Evolutionary conservation across 495 filamentous ascomycete species (phyloP).

Genomic region (Daldinia decipiens): DNA sequence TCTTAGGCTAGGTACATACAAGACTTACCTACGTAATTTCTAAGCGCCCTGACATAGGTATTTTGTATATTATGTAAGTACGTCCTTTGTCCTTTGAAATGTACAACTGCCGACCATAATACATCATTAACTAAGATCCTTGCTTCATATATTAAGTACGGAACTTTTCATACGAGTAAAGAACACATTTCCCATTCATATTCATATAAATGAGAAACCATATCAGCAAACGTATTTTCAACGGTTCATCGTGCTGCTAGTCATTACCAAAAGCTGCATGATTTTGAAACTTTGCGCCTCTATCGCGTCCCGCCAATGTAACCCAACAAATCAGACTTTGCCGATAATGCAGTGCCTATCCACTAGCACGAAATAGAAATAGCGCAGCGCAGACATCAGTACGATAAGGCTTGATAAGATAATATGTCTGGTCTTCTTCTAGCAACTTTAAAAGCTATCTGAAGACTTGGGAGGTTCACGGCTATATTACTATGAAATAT

Average conservation of each 20-base stretch:
- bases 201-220: neutral
- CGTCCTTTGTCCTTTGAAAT: too few relatives aligned
- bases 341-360: neutral
- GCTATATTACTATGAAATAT: too few relatives aligned
- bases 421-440: neutral
- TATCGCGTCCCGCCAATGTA: neutral
- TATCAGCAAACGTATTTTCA: neutral
- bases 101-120: too few relatives aligned
- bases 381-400: too few relatives aligned
- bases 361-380: neutral
- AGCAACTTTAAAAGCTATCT: neutral
- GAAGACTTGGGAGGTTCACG: too few relatives aligned
- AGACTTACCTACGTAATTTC: constrained; percentile 12
- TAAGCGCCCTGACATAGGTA: neutral
- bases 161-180: too few relatives aligned
- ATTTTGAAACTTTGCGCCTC: constrained; percentile 1
- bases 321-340: neutral
- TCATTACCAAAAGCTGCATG: neutral
- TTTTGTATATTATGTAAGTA: neutral
- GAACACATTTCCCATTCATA: too few relatives aligned
- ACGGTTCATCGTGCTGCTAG: neutral
- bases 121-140: too few relatives aligned
- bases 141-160: too few relatives aligned
- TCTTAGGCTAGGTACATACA: neutral
- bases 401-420: neutral